Conservation (phyloP, 1,284 basidiomycete genomes). For the Grifola frondosa region DNA sequence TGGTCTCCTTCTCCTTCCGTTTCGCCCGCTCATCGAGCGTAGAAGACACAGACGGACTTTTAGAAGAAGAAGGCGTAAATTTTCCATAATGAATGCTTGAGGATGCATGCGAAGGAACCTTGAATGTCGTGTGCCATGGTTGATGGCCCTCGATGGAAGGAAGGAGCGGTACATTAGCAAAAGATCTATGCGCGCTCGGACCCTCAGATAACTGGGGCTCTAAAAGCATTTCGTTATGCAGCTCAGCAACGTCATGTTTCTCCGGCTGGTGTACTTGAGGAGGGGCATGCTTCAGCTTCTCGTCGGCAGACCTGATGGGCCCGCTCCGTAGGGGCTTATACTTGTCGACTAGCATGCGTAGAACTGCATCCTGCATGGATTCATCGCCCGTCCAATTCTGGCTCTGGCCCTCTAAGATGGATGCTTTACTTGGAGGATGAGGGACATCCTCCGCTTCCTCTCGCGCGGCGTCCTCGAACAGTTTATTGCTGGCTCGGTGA, state of each 20-base stretch:
- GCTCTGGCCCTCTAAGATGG: constrained; percentile 41
- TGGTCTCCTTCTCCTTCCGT: constrained; percentile 50
- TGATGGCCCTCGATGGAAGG: constrained; percentile 54
- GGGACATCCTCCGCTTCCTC: constrained; percentile 47
- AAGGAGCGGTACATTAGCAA: constrained; percentile 43
- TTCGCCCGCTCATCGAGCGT: constrained; percentile 50
- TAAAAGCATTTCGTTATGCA: no score
- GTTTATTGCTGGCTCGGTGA: constrained; percentile 56
- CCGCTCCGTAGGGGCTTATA: constrained; percentile 75
- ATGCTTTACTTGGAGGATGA: constrained; percentile 29
- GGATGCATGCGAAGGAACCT: constrained; percentile 52
- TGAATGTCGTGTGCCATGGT: constrained; percentile 73
- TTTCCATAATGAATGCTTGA: constrained; percentile 54
- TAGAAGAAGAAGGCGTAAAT: constrained; percentile 34
- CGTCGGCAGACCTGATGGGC: constrained; percentile 65
- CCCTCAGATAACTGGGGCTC: no score
- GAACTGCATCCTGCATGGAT: constrained; percentile 66
- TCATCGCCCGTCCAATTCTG: constrained; percentile 81
- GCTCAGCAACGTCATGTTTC: constrained; percentile 3
- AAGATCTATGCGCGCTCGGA: constrained; percentile 4
- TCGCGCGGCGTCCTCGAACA: constrained; percentile 66
- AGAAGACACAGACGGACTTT: constrained; percentile 28
- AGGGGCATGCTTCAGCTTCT: constrained; percentile 62
- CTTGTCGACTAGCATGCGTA: constrained; percentile 85
- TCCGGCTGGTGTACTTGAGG: constrained; percentile 29